Evolutionary conservation across 2,329 filamentous ascomycete genomes (phyloP), one percentile per base, ranked within the genome.

Genomic region (Pseudohalonectria lignicola): DNA sequence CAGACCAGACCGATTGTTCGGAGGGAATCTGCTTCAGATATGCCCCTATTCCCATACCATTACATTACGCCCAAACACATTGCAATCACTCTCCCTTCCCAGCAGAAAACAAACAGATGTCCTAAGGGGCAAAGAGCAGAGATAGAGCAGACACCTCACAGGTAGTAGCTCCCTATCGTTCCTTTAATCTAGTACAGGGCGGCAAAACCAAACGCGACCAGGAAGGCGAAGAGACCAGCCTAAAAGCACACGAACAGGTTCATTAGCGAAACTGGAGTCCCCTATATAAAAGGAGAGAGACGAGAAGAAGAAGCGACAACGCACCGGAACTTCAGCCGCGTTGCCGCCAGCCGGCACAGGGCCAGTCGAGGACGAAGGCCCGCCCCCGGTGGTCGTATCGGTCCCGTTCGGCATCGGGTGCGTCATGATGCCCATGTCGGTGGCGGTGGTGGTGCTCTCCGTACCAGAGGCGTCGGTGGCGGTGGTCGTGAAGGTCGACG

Each of bases 331-430:
- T 16, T 31, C 28, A 9, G 23, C 23, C 2, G 36, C 19, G 36
- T 16, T 4, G 36, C 17, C 36, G 36, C 36, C 29, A 23, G 36
- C 30, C 20, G 36, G 28, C 9, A 38, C 28, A 23, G 36, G 36
- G n/a, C n/a, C 26, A 19, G 36, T 25, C 19, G 20, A 15, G 6
- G 36, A 26, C n/a, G 19, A 29, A 20, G 17, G 13, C 15, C 18
- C 16, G 31, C 10, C 17, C n/a, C 17, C 10, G 12, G 17, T 30
- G 26, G 28, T 10, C 15, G 28, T 38, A 4, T 20, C 28, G 19
- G 20, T 38, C 13, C 29, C 19, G 36, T 38, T 30, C 25, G 29
- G 13, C 36, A 12, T 31, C 25, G 15, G 16, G 19, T 30, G 36
- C 28, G 20, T 31, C 36, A 38, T 38, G 9, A 26, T 26, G 23